Evolutionary conservation across 164 flowering plant genomes (phyloP).

Genomic region (Magnolia officinalis): DNA sequence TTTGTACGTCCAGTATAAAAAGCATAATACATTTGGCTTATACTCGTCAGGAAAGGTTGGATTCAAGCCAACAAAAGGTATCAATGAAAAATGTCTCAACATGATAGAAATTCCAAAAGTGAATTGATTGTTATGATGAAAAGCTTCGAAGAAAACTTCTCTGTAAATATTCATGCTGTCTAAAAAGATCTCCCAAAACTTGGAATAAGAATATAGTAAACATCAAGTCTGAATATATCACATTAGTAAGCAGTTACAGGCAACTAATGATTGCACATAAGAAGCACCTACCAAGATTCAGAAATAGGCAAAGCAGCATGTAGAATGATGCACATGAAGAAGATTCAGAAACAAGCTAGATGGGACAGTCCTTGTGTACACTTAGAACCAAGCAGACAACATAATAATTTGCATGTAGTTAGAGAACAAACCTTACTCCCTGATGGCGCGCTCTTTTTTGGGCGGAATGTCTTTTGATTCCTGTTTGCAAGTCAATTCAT

Average conservation of each 20-base stretch:
- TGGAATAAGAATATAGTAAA: background rate
- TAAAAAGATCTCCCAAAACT: background rate
- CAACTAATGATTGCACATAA: background rate
- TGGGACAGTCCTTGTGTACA: background rate
- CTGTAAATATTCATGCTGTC: too few species aligned
- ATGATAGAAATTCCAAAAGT: too few species aligned
- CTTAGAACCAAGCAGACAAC: background rate
- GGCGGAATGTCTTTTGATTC: conserved; percentile 92
- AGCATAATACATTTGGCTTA: too few species aligned
- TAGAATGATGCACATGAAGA: conserved; percentile 2
- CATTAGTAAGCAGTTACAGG: background rate
- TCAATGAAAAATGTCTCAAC: too few species aligned
- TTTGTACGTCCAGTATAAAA: too few species aligned
- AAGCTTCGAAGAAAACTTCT: too few species aligned
- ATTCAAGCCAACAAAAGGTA: too few species aligned
- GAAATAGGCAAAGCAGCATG: conserved; percentile 1
- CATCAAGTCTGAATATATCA: background rate
- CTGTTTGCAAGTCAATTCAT: conserved; percentile 34
- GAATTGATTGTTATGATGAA: too few species aligned
- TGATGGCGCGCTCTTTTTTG: conserved; percentile 91
- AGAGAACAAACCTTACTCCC: conserved; percentile 78
- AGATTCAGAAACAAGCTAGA: too few species aligned
- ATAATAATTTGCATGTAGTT: background rate
- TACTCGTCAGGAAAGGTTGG: too few species aligned
- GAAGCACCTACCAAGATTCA: background rate